These are phyloP conservation scores for Mucor plumbeus DNA, from an alignment of 371 early-diverging fungal species.

Conservation along the genomic window DNA sequence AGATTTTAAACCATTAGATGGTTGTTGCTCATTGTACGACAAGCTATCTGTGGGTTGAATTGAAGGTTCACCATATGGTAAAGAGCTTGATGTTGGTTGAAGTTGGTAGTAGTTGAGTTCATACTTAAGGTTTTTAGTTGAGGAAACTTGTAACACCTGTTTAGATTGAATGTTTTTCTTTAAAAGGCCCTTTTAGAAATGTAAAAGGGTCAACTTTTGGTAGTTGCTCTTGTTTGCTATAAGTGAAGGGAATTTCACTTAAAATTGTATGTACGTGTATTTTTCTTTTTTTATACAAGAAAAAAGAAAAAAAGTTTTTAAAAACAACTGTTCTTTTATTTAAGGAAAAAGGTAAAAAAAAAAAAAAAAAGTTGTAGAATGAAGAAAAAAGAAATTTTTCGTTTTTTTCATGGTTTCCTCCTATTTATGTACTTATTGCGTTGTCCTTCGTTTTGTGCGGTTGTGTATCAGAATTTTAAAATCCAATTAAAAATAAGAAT, in stretches of 20 bases:
- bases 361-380: background rate
- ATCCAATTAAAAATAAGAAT: background rate
- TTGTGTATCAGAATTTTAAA: conserved; percentile 6
- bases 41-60: background rate
- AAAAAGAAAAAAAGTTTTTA: background rate
- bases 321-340: background rate
- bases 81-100: background rate
- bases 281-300: conserved; percentile 4
- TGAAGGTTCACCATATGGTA: background rate
- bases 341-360: background rate
- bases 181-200: conserved; percentile 8
- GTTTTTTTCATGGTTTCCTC: background rate
- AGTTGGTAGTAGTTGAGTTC: conserved; percentile 7
- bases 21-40: conserved; percentile 6
- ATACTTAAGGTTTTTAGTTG: conserved; percentile 13
- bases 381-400: background rate
- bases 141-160: conserved; percentile 13
- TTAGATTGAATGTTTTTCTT: conserved; percentile 22
- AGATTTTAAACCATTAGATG: background rate
- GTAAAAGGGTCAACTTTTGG: conserved; percentile 23
- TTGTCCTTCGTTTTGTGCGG: background rate
- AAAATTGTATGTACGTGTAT: background rate
- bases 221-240: conserved; percentile 9
- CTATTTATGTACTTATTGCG: background rate
- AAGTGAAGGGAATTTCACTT: background rate